Evolutionary conservation across 345 rosid species (phyloP).

Genomic region (Rhodamnia argentea): DNA sequence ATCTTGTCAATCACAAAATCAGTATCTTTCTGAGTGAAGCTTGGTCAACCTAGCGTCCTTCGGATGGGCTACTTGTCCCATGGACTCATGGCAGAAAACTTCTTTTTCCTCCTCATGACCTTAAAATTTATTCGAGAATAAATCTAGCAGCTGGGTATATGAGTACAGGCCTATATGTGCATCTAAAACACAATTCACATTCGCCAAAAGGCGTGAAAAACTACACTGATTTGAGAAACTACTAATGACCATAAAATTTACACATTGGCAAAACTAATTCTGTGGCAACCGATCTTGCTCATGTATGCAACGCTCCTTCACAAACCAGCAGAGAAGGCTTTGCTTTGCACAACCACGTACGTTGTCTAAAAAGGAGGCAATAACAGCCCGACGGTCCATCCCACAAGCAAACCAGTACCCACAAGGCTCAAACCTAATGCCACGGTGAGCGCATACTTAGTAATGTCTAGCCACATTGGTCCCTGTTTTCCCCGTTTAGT

Average conservation of each 20-base stretch:
- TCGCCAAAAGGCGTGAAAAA: background rate
- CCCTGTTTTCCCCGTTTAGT: conserved; percentile 23
- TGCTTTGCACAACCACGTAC: background rate
- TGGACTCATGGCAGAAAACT: background rate
- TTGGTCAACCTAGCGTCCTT: background rate
- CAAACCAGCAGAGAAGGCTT: background rate
- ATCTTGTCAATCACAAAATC: background rate
- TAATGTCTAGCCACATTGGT: conserved; percentile 20
- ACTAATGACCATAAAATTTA: background rate
- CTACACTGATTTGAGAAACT: background rate
- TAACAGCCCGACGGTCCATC: conserved; percentile 97
- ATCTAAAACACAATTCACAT: background rate
- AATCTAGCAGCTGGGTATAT: background rate
- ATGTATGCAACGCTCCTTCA: background rate
- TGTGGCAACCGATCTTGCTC: background rate
- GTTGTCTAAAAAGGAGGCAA: conserved; percentile 13
- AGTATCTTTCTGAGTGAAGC: background rate
- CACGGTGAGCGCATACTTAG: conserved; percentile 39
- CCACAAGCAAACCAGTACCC: conserved; percentile 85
- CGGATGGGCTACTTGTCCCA: background rate
- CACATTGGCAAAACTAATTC: background rate
- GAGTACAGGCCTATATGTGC: background rate
- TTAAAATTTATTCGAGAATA: background rate
- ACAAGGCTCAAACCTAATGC: conserved; percentile 80
- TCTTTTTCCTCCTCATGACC: background rate